Evolutionary conservation across 2,329 filamentous ascomycete species (phyloP), one percentile per base, ranked within the genome.

Genomic region (Sporothrix schenckii): DNA sequence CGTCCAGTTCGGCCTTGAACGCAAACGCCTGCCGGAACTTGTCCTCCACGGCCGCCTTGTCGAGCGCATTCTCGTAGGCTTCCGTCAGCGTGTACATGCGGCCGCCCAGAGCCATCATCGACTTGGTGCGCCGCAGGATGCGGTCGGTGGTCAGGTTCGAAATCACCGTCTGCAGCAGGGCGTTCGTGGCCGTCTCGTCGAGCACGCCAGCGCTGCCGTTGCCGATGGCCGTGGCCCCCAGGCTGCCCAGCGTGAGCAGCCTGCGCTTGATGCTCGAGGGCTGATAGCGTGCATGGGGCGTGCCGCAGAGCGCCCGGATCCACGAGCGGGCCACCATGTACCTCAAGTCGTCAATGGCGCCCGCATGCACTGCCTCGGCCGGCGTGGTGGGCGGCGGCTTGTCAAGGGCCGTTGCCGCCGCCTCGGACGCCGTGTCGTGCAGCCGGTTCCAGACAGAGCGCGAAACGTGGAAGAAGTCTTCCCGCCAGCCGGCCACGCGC

Each of bases 11-110:
- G 5, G 79, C 76, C 77, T 92, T 92, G 81, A 88, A 88, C 2
- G 80, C 77, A 1, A 83, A 82, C 0, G 90, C 90, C 68, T 88
- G 84, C 67, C 83, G 79, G 69, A 87, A 88, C 75, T 88, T 88
- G 11, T 82, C 76, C 68, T 81, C 81, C 69, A 84, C 83, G 39
- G 86, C 83, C 50, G 84, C 78, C 74, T 89, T 89, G 21, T 84
- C 81, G 16, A 92, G 83, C 7, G 83, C 80, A 44, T 83, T 82
- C 9, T 84, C 80, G 73, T 90, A 88, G 39, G 83, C 82, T 72
- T 88, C 86, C 68, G 87, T 87, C 47, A 92, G 84, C 53, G 86
- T 83, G 77, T 88, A 92, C 13, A 88, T 87, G 11, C 87, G 83
- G 0, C 88, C 89, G 2, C 84, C 84, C 41, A 81, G 78, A n/a